phyloP scores from a whole-genome alignment of 257 asterid species.

The Fraxinus americana region DNA sequence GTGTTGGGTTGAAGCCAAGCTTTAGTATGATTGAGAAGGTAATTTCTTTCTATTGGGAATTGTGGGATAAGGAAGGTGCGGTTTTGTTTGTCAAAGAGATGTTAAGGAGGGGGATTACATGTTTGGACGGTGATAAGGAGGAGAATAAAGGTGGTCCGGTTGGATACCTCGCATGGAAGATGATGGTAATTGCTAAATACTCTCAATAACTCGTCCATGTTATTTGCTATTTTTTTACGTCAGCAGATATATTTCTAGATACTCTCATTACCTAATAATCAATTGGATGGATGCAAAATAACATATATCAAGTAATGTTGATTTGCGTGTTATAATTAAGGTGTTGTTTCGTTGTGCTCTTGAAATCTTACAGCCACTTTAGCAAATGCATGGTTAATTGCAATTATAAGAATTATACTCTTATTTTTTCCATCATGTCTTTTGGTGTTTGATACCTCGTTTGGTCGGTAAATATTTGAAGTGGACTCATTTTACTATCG shows the following conservation, averaged over 20 bases:
- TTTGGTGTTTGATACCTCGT: conserved; percentile 1
- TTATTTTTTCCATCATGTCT: conserved; percentile 4
- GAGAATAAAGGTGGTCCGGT: conserved; percentile 82
- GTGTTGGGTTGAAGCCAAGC: conserved; percentile 79
- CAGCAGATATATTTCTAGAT: conserved; percentile 9
- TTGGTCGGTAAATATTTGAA: neutral
- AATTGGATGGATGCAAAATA: neutral
- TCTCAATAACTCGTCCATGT: neutral
- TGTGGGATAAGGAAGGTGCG: conserved; percentile 59
- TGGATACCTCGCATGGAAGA: conserved; percentile 97
- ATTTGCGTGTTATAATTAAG: conserved; percentile 1
- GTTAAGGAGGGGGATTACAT: conserved; percentile 62
- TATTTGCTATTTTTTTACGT: conserved; percentile 3
- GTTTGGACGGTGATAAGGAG: conserved; percentile 44
- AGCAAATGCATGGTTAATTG: neutral
- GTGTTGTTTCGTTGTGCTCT: neutral
- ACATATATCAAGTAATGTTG: neutral
- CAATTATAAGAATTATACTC: neutral
- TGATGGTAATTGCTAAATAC: conserved; percentile 67
- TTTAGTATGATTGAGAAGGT: conserved; percentile 95
- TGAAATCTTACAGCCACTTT: neutral
- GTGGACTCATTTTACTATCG: neutral
- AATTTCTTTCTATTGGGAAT: conserved; percentile 87
- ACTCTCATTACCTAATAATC: neutral
- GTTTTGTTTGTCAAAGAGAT: conserved; percentile 79